phyloP scores from a whole-genome alignment of 1,139 yeast genomes.

The Saccharomycopsis hybrid region DNA sequence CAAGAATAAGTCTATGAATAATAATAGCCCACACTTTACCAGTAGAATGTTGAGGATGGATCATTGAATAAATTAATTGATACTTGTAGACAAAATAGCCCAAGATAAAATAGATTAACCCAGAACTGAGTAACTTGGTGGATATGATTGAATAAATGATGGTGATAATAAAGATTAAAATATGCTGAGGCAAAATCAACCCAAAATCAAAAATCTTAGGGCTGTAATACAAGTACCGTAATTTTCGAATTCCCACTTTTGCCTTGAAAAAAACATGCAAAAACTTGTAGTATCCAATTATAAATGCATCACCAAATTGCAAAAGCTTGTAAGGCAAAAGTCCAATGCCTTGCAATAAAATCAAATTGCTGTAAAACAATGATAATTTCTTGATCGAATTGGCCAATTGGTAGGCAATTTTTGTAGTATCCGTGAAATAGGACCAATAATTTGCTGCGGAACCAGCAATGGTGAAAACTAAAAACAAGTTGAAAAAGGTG shows the following conservation, averaged over 20 bases:
- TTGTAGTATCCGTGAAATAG: conserved; percentile 70
- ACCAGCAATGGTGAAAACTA: conserved; percentile 76
- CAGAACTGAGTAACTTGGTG: conserved; percentile 67
- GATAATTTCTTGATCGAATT: conserved; percentile 63
- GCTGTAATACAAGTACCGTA: conserved; percentile 64
- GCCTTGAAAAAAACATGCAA: conserved; percentile 22
- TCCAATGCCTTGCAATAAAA: conserved; percentile 69
- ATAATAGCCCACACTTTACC: conserved; percentile 86
- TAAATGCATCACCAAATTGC: conserved; percentile 58
- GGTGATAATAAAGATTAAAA: conserved; percentile 67
- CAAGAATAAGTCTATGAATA: conserved; percentile 64
- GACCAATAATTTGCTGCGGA: conserved; percentile 73
- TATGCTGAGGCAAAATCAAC: conserved; percentile 72
- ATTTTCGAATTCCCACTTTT: conserved; percentile 36
- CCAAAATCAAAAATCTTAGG: conserved; percentile 73
- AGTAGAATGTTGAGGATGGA: conserved; percentile 84
- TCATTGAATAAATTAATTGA: conserved; percentile 71
- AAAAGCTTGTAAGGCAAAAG: conserved; percentile 68
- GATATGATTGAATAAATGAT: conserved; percentile 73
- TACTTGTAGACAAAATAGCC: conserved; percentile 80
- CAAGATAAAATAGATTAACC: conserved; percentile 61
- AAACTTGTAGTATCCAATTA: conserved; percentile 57
- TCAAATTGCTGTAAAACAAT: conserved; percentile 67
- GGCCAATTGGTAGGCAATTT: conserved; percentile 68
- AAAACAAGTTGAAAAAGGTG: conserved; percentile 68